Conservation (phyloP, 176 grass and related monocot genomes). For the Canna indica region DNA sequence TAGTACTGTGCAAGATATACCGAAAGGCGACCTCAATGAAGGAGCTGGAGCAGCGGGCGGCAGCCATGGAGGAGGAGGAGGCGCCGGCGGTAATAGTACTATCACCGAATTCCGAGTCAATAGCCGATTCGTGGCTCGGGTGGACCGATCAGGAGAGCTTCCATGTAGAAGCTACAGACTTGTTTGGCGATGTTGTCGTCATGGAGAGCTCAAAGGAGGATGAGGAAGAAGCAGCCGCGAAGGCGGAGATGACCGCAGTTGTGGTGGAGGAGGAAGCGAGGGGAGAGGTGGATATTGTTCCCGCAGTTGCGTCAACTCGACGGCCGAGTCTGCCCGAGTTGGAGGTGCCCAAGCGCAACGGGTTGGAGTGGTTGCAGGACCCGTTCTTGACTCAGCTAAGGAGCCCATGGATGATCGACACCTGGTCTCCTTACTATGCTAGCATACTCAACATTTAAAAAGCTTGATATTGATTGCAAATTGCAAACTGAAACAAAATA, state of each 20-base stretch:
- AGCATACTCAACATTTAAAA: conserved; percentile 39
- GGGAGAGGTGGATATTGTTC: background rate
- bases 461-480: background rate
- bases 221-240: background rate
- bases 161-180: background rate
- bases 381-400: conserved; percentile 31
- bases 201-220: conserved; percentile 31
- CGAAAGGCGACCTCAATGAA: conserved; percentile 74
- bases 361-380: conserved; percentile 51
- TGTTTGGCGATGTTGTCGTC: conserved; percentile 6
- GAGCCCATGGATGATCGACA: conserved; percentile 62
- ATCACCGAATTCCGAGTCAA: conserved; percentile 30
- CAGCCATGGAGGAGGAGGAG: conserved; percentile 46
- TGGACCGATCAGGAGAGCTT: conserved; percentile 31
- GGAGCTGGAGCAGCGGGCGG: conserved; percentile 87
- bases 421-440: conserved; percentile 43
- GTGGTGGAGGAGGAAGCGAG: background rate
- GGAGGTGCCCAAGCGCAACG: conserved; percentile 8
- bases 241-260: background rate
- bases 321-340: conserved; percentile 30
- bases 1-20: conserved; percentile 88
- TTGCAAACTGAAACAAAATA: background rate
- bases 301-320: background rate
- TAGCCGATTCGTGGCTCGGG: conserved; percentile 41
- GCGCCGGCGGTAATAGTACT: conserved; percentile 11